These are phyloP conservation scores for Beauveria brongniartii DNA, from an alignment of 2,329 filamentous ascomycete species.

Conservation along the genomic window DNA sequence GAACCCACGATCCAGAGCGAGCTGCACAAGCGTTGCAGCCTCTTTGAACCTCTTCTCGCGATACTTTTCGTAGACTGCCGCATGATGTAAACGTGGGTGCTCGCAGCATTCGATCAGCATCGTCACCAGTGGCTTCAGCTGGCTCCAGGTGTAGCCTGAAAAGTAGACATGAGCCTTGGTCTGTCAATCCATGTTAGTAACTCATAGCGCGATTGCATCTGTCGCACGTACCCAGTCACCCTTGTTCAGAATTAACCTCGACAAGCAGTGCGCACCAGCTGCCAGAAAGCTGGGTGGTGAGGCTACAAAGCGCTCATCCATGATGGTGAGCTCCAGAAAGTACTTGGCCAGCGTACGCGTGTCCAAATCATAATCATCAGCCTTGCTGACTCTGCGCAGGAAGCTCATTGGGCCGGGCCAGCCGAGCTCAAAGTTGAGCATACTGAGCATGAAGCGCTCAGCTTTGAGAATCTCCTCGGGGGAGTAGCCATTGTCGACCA, in stretches of 20 bases:
- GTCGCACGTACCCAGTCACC: constrained; percentile 74
- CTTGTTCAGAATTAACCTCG: constrained; percentile 81
- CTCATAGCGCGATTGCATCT: neutral
- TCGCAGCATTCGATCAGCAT: constrained; percentile 86
- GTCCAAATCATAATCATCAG: constrained; percentile 94
- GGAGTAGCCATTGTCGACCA: constrained; percentile 90
- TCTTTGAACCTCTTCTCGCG: constrained; percentile 79
- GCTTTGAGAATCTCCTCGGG: constrained; percentile 92
- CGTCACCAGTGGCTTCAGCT: constrained; percentile 68
- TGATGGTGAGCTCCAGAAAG: constrained; percentile 91
- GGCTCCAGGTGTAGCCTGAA: constrained; percentile 82
- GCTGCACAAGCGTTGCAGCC: constrained; percentile 71
- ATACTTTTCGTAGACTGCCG: constrained; percentile 88
- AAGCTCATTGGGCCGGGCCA: constrained; percentile 99
- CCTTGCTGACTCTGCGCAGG: constrained; percentile 91
- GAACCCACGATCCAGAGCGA: constrained; percentile 58
- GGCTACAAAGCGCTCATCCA: constrained; percentile 95
- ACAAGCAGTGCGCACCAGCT: constrained; percentile 86
- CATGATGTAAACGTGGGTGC: constrained; percentile 71
- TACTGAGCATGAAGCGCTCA: constrained; percentile 95
- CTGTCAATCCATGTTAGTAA: constrained; percentile 41
- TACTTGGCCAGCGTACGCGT: constrained; percentile 95
- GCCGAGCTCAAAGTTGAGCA: constrained; percentile 90
- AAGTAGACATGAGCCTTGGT: constrained; percentile 80
- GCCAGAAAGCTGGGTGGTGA: constrained; percentile 84